Evolutionary conservation across 2,329 filamentous ascomycete species (phyloP), one percentile per base, ranked within the genome.

Genomic region (Stylonectria norvegica): DNA sequence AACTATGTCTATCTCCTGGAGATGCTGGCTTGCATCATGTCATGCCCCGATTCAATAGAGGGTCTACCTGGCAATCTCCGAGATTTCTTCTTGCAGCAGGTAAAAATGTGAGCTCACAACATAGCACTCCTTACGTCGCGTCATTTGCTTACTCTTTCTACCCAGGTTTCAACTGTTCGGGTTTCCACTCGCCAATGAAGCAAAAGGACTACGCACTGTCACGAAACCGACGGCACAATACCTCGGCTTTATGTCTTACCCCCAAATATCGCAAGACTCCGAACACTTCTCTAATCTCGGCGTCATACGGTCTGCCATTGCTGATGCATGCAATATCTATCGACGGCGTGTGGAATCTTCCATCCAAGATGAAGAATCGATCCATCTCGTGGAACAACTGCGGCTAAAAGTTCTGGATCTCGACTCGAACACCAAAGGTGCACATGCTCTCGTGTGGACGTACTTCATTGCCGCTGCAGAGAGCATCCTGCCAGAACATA

Each of bases 381-480:
- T 53, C 2, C 49, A 58, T 5, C 27, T 57, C 2, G 46, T 68
- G 0, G 63, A 66, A 15, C 47, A 54, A 15, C 43, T 69, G 1
- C 60, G 58, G 1, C 41, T 52, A 10, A 56, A 62, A 3, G 56
- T 67, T 1, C 20, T 47, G 2, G 45, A 45, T 5, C 38, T 69
- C 5, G 50, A 57, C 5, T 45, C 55, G 1, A 38, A 53, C 2
- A 57, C 53, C 1, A 56, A 57, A 4, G 65, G 66, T 2, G 55
- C 58, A 0, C 66, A 69, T 28, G 60, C 64, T 1, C 58, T 70
- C 1, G 65, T 69, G 0, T 70, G 67, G 67, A 53, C 62, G 1
- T 69, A 60, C 36, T 69, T 69, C 20, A 57, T 69, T 1, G 66
- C 63, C 1, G 65, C 64, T 0, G 65, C 65, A 0, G 66, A 69